These are phyloP conservation scores for Apophysomyces trapeziformis DNA, from an alignment of 371 early-diverging fungal species.

Conservation along the genomic window DNA sequence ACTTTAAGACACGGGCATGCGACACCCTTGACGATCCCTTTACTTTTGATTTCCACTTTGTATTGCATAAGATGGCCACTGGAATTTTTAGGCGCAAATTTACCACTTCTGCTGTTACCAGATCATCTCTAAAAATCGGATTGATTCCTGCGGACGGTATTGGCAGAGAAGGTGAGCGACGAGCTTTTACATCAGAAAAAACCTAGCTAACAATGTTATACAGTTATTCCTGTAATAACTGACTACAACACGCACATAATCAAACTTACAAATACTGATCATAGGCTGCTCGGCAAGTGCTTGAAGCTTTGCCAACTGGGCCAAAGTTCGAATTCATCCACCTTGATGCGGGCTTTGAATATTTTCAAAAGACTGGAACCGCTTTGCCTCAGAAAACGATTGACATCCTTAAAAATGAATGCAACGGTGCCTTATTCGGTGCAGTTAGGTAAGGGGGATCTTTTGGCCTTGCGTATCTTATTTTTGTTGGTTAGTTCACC, in stretches of 20 bases:
- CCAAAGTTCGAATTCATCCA: conserved; percentile 77
- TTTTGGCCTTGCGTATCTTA: background rate
- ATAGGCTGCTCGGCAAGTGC: conserved; percentile 87
- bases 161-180: conserved; percentile 76
- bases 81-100: conserved; percentile 58
- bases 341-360: conserved; percentile 93
- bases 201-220: background rate
- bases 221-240: conserved; percentile 28
- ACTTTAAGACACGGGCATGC: conserved; percentile 4
- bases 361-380: conserved; percentile 89
- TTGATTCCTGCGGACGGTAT: conserved; percentile 96
- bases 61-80: conserved; percentile 38
- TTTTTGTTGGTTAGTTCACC: conserved; percentile 73
- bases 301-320: conserved; percentile 71
- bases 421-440: conserved; percentile 95
- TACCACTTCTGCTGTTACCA: conserved; percentile 45
- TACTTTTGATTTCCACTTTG: background rate
- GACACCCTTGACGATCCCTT: background rate
- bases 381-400: conserved; percentile 90
- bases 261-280: background rate
- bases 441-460: conserved; percentile 77
- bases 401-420: conserved; percentile 73
- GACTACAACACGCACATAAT: background rate
- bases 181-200: background rate
- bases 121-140: conserved; percentile 79